Evolutionary conservation across 2,329 filamentous ascomycete genomes (phyloP).

Genomic region (Boeremia lycopersici): DNA sequence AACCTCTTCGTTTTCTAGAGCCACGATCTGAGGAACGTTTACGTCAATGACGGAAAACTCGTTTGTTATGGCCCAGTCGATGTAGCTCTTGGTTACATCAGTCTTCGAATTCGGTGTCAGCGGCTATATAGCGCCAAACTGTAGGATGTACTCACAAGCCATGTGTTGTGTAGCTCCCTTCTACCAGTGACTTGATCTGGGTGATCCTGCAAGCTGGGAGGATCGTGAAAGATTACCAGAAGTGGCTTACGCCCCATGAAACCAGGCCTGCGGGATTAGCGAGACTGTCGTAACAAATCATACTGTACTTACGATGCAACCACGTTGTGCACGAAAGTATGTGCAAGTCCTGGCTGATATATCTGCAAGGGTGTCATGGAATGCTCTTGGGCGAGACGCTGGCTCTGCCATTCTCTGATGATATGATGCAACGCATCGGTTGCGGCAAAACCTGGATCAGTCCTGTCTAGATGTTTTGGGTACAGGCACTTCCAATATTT

Average conservation of each 20-base stretch:
- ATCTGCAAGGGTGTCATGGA: slow-evolving; percentile 83
- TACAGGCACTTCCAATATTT: slow-evolving; percentile 88
- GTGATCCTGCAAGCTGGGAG: slow-evolving; percentile 57
- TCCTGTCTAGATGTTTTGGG: slow-evolving; percentile 58
- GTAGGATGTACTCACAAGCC: slow-evolving; percentile 70
- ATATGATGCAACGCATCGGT: slow-evolving; percentile 75
- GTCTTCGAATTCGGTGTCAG: slow-evolving; percentile 64
- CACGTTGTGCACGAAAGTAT: slow-evolving; percentile 84
- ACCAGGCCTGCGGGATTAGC: slow-evolving; percentile 57
- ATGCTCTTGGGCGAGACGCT: slow-evolving; percentile 71
- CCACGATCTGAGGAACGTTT: slow-evolving; percentile 82
- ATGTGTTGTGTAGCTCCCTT: slow-evolving; percentile 82
- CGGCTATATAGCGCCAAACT: slow-evolving; percentile 39
- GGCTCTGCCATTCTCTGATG: slow-evolving; percentile 76
- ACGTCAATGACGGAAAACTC: slow-evolving; percentile 87
- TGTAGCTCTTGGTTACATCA: slow-evolving; percentile 79
- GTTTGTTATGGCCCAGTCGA: slow-evolving; percentile 80
- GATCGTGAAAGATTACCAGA: slow-evolving; percentile 88
- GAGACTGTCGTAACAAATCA: background rate
- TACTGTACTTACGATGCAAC: slow-evolving; percentile 68
- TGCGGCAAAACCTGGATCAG: slow-evolving; percentile 36
- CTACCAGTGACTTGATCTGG: slow-evolving; percentile 64
- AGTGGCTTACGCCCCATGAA: slow-evolving; percentile 71
- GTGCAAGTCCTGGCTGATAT: slow-evolving; percentile 72
- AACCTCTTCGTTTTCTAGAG: slow-evolving; percentile 61